A percentile compares a stretch with the other conserved stretches of the same genome.
phyloP scores from a whole-genome alignment of 768 basidiomycete species.

The Trametes villosa region DNA sequence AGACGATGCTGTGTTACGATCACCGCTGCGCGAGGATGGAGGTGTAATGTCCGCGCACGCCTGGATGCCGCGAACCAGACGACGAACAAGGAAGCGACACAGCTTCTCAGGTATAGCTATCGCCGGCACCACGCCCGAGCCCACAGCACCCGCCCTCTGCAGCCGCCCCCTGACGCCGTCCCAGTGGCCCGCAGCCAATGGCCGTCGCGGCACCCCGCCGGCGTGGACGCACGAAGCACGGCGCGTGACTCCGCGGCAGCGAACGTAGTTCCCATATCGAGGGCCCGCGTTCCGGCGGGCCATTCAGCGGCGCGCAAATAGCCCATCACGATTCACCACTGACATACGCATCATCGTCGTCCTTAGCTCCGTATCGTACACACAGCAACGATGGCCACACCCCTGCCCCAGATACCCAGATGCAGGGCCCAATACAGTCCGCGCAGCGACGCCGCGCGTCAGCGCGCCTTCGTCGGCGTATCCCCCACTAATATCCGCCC shows the following conservation, averaged over 20 bases:
- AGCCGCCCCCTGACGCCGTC: not conserved
- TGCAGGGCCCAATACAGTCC: no score
- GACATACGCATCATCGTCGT: not conserved
- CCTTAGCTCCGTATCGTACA: not conserved
- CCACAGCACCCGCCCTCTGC: slow-evolving; percentile 8
- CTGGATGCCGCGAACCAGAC: slow-evolving; percentile 2
- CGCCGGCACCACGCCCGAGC: slow-evolving; percentile 8
- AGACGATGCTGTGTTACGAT: not conserved
- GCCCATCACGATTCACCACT: not conserved
- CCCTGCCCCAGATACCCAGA: not conserved
- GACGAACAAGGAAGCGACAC: slow-evolving; percentile 9
- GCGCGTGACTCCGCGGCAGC: slow-evolving; percentile 16
- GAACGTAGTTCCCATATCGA: slow-evolving; percentile 15
- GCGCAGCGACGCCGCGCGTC: not conserved
- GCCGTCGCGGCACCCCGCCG: no score
- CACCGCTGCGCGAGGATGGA: no score
- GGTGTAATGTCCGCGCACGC: not conserved
- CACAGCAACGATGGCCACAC: not conserved
- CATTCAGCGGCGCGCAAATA: not conserved
- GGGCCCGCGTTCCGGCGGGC: not conserved
- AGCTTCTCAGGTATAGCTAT: slow-evolving; percentile 14
- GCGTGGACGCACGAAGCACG: no score
- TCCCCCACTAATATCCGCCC: slow-evolving; percentile 24
- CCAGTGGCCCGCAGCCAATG: not conserved
- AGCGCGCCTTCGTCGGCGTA: slow-evolving; percentile 30